Evolutionary conservation across 1,284 basidiomycete species (phyloP), one percentile per base, ranked within the genome.

Genomic region (Xanthoconium separans): DNA sequence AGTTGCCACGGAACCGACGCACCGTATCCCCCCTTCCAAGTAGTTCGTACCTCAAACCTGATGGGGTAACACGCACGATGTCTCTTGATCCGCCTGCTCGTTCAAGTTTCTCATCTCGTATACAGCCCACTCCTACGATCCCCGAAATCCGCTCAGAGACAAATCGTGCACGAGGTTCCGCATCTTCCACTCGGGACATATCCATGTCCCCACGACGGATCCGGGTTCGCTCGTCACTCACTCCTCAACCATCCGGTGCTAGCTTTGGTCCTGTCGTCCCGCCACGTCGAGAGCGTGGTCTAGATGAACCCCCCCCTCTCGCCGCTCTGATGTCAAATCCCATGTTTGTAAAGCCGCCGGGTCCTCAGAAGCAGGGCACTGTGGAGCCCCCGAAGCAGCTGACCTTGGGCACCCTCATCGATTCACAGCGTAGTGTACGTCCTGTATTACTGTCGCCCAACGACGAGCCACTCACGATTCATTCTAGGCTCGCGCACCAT

Each of bases 231-330:
- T 77, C 79, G 27, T 84, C 85, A 13, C 71, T 86, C 57, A 88
- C 87, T 5, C 88, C 88, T 7, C 83, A 85, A 62, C 83, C 83
- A 15, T 73, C 74, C n/a, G 76, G 75, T 29, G 63, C 70, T 33
- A 70, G 68, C 11, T 82, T 85, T 58, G 84, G 86, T 44, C 72
- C 70, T 27, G 55, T 71, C 31, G 51, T 73, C 31, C 70, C 64
- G 31, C 54, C 64, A 8, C 71, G 71, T 47, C 70, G 71, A n/a
- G 74, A 74, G 49, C 74, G 77, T 43, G 73, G 77, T 58, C 66
- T 69, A 36, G 85, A 85, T 16, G 87, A 87, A 59, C 88, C 87
- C n/a, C 87, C 87, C 27, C 77, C 84, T 7, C 65, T 89, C 29
- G 75, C 77, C 42, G 58, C 78, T 48, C 76, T 90, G 29, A 75